These are phyloP conservation scores for Breviolum minutum DNA, from an alignment of 73 alveolate genomes.

Conservation along the genomic window DNA sequence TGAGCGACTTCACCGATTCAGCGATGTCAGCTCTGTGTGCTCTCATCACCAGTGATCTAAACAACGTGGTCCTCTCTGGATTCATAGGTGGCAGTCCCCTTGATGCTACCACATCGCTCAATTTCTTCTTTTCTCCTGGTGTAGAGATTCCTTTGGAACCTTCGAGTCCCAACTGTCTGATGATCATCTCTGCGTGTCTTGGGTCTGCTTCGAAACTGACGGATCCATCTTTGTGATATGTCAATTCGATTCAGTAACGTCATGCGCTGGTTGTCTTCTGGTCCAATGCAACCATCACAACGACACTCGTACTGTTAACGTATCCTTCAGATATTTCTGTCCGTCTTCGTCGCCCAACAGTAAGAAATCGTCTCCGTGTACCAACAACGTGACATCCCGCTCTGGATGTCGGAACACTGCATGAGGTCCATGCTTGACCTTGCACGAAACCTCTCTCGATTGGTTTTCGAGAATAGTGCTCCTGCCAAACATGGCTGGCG, in stretches of 20 bases:
- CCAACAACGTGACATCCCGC: background rate
- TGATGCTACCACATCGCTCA: background rate
- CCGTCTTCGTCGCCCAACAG: background rate
- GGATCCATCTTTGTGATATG: background rate
- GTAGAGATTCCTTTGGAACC: background rate
- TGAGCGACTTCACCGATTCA: background rate
- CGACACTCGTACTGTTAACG: background rate
- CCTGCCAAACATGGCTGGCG: constrained; percentile 20
- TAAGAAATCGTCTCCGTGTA: constrained; percentile 47
- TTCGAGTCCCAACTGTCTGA: background rate
- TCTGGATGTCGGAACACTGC: background rate
- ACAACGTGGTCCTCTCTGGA: background rate
- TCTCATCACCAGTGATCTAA: background rate
- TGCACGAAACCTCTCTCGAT: background rate
- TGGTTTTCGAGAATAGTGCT: background rate
- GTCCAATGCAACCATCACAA: background rate
- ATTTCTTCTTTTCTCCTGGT: no score
- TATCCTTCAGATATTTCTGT: background rate
- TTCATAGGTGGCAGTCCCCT: background rate
- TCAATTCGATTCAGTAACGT: background rate
- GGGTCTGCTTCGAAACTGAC: constrained; percentile 53
- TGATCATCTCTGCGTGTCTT: background rate
- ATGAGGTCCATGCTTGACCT: background rate
- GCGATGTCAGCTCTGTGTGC: background rate
- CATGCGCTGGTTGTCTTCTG: background rate